Evolutionary conservation across 169 alveolate genomes (phyloP), one percentile per base, ranked within the genome.

Genomic region (Plasmodium knowlesi): DNA sequence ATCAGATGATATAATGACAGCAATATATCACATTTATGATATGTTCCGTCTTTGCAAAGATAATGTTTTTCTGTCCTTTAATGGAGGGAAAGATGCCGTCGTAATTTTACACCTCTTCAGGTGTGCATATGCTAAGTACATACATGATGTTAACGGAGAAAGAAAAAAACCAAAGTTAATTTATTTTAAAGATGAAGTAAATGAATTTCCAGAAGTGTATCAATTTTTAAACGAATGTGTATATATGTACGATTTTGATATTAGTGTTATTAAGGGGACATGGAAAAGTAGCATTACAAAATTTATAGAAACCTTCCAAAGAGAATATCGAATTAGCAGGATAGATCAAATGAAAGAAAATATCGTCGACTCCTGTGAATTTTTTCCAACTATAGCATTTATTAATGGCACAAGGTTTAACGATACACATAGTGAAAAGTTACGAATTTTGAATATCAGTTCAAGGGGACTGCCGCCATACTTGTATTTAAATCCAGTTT

Each of bases 71-170:
- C 78, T 96, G 57, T 95, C 97, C 14, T 96, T 96, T 82, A 96
- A 96, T 84, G 98, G 98, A 16, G 98, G 98, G 53, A 96, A 96
- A 92, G 98, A 96, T 93, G 95, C 97, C 32, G 95, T 95, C 50
- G 96, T 95, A 14, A 94, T 93, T 54, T 82, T 96, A 43, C 98
- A 96, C 67, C 85, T 96, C 9, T 94, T 95, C 88, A 34, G 97
- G 57, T 57, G 95, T 74, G 97, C 98, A 46, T 57, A 95, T 41
- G 92, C 92, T 28, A 73, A 79, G 57, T 82, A 71, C 76, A 53
- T 83, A 37, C n/a, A 84, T 41, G 82, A 61, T 74, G 43, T 46
- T 46, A 84, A 89, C 30, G 79, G 81, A 22, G 34, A 88, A 88
- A 88, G 70, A 67, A 79, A 79, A 79, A 88, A 79, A 78, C 94